These are phyloP conservation scores for Colletotrichum abscissum DNA, from an alignment of 2,329 filamentous ascomycete genomes.

Conservation along the genomic window DNA sequence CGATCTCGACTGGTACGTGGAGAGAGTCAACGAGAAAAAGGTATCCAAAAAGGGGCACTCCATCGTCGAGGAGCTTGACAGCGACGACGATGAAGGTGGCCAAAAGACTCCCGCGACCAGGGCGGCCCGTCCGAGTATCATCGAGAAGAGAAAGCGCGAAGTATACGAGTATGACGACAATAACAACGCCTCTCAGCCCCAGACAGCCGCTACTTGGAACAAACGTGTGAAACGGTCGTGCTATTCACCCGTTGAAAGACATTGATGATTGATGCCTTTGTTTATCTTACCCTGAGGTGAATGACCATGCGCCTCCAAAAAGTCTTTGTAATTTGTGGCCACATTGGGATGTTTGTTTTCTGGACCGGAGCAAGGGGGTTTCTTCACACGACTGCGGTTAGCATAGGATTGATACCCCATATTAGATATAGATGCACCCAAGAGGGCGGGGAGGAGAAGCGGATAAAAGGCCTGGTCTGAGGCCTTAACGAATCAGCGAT, in stretches of 20 bases:
- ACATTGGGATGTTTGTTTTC: neutral
- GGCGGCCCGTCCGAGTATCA: neutral
- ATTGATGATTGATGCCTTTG: neutral
- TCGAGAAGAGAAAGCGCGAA: neutral
- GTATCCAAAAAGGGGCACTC: slow-evolving; percentile 28
- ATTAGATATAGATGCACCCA: neutral
- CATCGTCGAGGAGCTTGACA: neutral
- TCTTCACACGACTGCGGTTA: neutral
- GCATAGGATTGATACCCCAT: neutral
- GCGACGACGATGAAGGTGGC: neutral
- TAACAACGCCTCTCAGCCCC: neutral
- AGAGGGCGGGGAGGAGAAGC: neutral
- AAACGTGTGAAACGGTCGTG: neutral
- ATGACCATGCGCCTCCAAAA: neutral
- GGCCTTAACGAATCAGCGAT: neutral
- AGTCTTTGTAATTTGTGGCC: neutral
- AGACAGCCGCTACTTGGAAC: neutral
- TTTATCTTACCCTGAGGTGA: neutral
- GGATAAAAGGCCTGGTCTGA: neutral
- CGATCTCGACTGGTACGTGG: slow-evolving; percentile 39
- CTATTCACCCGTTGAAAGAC: neutral
- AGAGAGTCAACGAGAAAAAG: slow-evolving; percentile 33
- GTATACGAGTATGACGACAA: neutral
- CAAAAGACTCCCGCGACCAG: neutral
- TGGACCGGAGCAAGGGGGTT: neutral